Evolutionary conservation across 495 filamentous ascomycete genomes (phyloP).

Genomic region (Talaromyces borbonicus): DNA sequence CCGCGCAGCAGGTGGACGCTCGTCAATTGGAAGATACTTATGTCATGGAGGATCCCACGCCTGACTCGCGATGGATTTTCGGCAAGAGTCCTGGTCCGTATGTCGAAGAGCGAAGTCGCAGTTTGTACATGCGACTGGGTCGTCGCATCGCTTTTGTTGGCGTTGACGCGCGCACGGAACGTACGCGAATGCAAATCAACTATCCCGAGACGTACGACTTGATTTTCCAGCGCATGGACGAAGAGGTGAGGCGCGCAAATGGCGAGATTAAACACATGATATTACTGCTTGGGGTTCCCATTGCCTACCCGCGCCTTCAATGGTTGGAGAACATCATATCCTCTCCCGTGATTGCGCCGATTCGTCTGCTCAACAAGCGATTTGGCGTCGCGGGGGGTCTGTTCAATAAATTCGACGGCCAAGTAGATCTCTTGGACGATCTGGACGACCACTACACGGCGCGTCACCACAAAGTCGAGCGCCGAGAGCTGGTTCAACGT

Average conservation of each 20-base stretch:
- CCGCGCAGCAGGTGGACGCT: slow-evolving; percentile 48
- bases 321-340: slow-evolving; percentile 88
- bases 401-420: slow-evolving; percentile 90
- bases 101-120: slow-evolving; percentile 69
- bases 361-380: slow-evolving; percentile 82
- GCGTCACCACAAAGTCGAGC: slow-evolving; percentile 81
- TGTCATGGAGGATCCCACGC: slow-evolving; percentile 46
- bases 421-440: slow-evolving; percentile 84
- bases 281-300: slow-evolving; percentile 81
- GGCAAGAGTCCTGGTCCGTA: slow-evolving; percentile 68
- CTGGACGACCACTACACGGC: slow-evolving; percentile 95
- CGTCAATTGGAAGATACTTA: slow-evolving; percentile 59
- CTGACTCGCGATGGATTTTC: slow-evolving; percentile 71
- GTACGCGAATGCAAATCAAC: slow-evolving; percentile 85
- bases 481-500: slow-evolving; percentile 59
- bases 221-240: slow-evolving; percentile 59
- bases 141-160: slow-evolving; percentile 76
- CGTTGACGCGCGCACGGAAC: slow-evolving; percentile 84
- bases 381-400: slow-evolving; percentile 77
- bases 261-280: slow-evolving; percentile 71
- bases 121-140: slow-evolving; percentile 75
- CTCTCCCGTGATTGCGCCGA: slow-evolving; percentile 72
- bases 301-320: slow-evolving; percentile 86
- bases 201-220: slow-evolving; percentile 80
- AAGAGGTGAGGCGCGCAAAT: slow-evolving; percentile 52